Conservation (phyloP, 2,329 filamentous ascomycete genomes). For the Periglandula ipomoeae region DNA sequence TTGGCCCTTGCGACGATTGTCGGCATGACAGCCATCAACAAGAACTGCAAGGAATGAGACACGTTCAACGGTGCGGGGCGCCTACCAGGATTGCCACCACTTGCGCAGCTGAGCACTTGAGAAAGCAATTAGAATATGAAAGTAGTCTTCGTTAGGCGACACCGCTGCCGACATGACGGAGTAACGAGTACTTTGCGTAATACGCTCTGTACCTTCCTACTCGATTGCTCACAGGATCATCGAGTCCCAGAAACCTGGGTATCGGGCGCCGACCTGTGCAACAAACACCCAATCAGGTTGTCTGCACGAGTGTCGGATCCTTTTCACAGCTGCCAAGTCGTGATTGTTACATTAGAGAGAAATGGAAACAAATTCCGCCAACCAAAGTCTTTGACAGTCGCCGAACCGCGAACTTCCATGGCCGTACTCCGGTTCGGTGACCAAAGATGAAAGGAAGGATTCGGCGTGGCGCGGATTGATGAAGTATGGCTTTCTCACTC, state of each 20-base stretch:
- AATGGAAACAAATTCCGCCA: neutral
- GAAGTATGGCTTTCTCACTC: neutral
- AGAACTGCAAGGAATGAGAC: neutral
- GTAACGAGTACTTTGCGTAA: neutral
- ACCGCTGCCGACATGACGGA: neutral
- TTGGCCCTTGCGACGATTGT: neutral
- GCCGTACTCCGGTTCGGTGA: neutral
- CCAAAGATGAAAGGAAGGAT: neutral
- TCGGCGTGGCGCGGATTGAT: neutral
- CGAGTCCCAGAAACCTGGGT: constrained; percentile 8
- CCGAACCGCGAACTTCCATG: neutral
- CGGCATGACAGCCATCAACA: neutral
- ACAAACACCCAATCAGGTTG: neutral
- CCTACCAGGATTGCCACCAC: neutral
- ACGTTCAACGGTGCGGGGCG: constrained; percentile 6
- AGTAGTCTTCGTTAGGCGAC: neutral
- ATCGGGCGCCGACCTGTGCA: constrained; percentile 3
- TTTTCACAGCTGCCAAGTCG: neutral
- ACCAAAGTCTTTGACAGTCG: neutral
- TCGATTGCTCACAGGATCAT: neutral
- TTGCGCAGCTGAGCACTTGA: neutral
- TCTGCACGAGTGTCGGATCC: neutral
- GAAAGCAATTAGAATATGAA: neutral
- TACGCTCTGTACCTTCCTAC: neutral
- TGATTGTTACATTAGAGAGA: neutral